These are phyloP conservation scores for Hypoxylon fuscum DNA, from an alignment of 495 filamentous ascomycete species.

Conservation along the genomic window DNA sequence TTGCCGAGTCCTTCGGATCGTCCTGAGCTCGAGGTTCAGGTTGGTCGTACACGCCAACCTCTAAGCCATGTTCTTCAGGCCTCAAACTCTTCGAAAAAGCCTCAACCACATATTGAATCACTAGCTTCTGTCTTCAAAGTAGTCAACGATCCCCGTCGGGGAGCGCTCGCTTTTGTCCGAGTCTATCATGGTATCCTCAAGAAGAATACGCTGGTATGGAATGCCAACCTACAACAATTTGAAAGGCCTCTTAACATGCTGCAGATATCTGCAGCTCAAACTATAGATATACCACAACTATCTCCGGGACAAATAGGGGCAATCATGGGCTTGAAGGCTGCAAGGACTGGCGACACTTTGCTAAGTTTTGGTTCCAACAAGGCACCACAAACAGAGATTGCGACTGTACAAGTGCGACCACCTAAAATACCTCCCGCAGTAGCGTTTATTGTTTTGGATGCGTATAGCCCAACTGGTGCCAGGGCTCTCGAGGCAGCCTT, in stretches of 20 bases:
- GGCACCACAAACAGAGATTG: constrained; percentile 67
- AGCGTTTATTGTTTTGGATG: constrained; percentile 93
- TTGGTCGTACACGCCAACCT: constrained; percentile 64
- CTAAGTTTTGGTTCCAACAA: constrained; percentile 70
- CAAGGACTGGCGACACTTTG: constrained; percentile 92
- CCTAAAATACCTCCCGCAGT: constrained; percentile 93
- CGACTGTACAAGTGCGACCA: constrained; percentile 82
- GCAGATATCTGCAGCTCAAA: constrained; percentile 91
- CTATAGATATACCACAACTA: constrained; percentile 83
- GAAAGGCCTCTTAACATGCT: constrained; percentile 84
- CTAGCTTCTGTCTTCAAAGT: constrained; percentile 97
- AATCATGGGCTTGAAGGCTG: constrained; percentile 86
- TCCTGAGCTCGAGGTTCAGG: constrained; percentile 78
- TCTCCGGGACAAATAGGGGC: constrained; percentile 94
- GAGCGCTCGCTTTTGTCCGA: constrained; percentile 89
- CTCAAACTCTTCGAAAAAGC: constrained; percentile 57
- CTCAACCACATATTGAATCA: constrained; percentile 65
- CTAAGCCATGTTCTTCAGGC: constrained; percentile 58
- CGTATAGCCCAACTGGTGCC: constrained; percentile 77
- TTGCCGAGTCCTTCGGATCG: constrained; percentile 84
- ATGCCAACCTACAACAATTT: constrained; percentile 83
- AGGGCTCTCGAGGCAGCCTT: constrained; percentile 81
- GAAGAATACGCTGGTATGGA: constrained; percentile 79
- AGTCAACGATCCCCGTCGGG: constrained; percentile 84
- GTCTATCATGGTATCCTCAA: constrained; percentile 87